Percentiles rank a stretch among this genome's conserved stretches.
phyloP scores from a whole-genome alignment of 768 basidiomycete genomes.

The Collybia sordida region DNA sequence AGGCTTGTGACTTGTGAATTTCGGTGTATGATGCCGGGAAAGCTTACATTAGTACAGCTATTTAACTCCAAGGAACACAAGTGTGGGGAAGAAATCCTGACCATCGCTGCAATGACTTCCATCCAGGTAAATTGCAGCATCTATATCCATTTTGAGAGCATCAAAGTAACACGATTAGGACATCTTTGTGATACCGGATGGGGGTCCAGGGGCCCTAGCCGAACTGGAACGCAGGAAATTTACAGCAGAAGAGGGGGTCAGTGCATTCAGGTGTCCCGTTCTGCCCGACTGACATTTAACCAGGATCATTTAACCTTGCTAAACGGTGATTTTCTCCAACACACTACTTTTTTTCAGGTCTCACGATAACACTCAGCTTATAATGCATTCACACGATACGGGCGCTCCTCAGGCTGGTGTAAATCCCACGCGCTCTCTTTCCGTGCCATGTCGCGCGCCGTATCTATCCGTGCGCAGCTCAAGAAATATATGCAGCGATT shows the following conservation, averaged over 20 bases:
- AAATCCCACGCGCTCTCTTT: slow-evolving; percentile 91
- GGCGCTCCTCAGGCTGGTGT: slow-evolving; percentile 89
- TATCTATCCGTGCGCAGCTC: slow-evolving; percentile 93
- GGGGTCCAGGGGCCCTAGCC: slow-evolving; percentile 79
- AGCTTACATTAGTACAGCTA: slow-evolving; percentile 47
- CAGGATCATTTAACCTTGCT: slow-evolving; percentile 94
- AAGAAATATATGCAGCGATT: slow-evolving; percentile 95
- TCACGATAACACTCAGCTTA: slow-evolving; percentile 54
- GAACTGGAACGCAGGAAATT: slow-evolving; percentile 95
- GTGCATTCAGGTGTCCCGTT: slow-evolving; percentile 17
- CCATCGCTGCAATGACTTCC: slow-evolving; percentile 94
- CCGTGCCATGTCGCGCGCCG: slow-evolving; percentile 88
- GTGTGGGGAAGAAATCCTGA: slow-evolving; percentile 94
- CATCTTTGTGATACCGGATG: slow-evolving; percentile 86
- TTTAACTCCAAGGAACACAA: slow-evolving; percentile 82
- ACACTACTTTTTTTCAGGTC: neutral
- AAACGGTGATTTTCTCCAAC: slow-evolving; percentile 59
- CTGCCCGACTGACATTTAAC: neutral
- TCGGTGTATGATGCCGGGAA: neutral
- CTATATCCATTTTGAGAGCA: neutral
- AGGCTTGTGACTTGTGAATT: slow-evolving; percentile 11
- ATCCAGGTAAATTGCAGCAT: slow-evolving; percentile 60
- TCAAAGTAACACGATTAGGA: slow-evolving; percentile 52
- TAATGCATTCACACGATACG: slow-evolving; percentile 87
- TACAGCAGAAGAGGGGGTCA: slow-evolving; percentile 95